Evolutionary conservation across 768 basidiomycete species (phyloP), one percentile per base, ranked within the genome.

Genomic region (Rubroboletus pulcherrimus): DNA sequence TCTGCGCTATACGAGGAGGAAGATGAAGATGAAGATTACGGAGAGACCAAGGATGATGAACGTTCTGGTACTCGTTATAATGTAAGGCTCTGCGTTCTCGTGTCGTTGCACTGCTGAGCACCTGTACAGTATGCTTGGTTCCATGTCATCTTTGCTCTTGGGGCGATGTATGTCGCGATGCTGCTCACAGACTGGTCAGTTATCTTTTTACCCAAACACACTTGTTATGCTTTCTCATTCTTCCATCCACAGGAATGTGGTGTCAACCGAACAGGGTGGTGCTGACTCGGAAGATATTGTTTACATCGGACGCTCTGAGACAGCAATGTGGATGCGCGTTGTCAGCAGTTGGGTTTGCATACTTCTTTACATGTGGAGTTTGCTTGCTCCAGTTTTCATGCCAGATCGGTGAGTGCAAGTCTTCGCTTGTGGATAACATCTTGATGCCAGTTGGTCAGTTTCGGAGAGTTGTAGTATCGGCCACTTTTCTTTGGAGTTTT

Each of bases 281-380:
- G 68, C 66, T 0, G 78, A 84, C 57, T 79, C 83, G n/a, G 78
- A 83, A 52, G 75, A 81, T 41, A 84, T 89, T 58, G 87, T 98
- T 38, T 91, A 93, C 71, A 98, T 98, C 46, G 97, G 97, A 17
- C 85, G 94, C 37, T 95, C 93, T 5, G 91, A 94, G 69, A 87
- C 90, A 9, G 94, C 97, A 4, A 98, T 99, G 96, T 99, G 97
- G 97, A 98, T 98, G 92, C 79, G 97, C 5, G 83, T 98, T 33
- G 90, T 98, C 44, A 94, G 92, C 31, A 91, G 91, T 60, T 99
- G 96, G 96, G 81, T 96, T 26, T 98, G 93, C 71, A 87, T 93
- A 73, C 53, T 86, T 40, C 72, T 93, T 57, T 96, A 92, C 66
- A 82, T 81, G 31, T 94, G 92, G 93, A 93, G 89, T 63, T 73